A percentile compares a stretch with the other conserved stretches of the same genome.
phyloP scores from a whole-genome alignment of 1,284 basidiomycete species.

The Ceratobasidium sp. region DNA sequence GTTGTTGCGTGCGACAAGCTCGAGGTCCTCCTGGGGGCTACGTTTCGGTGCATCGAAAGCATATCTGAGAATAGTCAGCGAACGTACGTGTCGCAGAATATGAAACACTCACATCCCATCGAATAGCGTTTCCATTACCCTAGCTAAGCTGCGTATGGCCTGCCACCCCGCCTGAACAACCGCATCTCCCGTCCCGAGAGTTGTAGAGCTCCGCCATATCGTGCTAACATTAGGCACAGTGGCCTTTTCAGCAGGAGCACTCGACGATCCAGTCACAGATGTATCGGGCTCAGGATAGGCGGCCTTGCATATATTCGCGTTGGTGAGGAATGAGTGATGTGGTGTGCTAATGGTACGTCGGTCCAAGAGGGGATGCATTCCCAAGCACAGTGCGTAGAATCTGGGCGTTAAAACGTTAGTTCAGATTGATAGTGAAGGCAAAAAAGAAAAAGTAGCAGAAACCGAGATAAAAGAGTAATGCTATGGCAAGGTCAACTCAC shows the following conservation, averaged over 20 bases:
- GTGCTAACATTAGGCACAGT: background rate
- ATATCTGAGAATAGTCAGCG: constrained; percentile 8
- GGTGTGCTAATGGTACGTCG: constrained; percentile 23
- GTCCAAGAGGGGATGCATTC: constrained; percentile 38
- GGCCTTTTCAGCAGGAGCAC: constrained; percentile 9
- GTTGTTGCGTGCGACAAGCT: constrained; percentile 36
- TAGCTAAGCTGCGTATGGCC: constrained; percentile 28
- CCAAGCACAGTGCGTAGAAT: constrained; percentile 24
- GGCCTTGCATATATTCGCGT: background rate
- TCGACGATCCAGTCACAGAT: background rate
- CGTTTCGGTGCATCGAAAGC: constrained; percentile 35
- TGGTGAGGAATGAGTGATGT: constrained; percentile 21
- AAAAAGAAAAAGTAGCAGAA: background rate
- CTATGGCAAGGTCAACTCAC: background rate
- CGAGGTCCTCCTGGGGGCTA: constrained; percentile 19
- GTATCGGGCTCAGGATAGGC: background rate
- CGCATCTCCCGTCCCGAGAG: constrained; percentile 20
- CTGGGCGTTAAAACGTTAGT: background rate
- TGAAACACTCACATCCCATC: constrained; percentile 17
- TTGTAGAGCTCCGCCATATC: constrained; percentile 22
- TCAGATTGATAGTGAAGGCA: background rate
- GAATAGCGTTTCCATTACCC: constrained; percentile 23
- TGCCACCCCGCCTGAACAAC: constrained; percentile 31
- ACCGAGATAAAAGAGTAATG: no score
- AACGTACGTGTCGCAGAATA: background rate